Conservation (phyloP, 192 early-diverging fungal species). For the Phycomyces blakesleeanus region DNA sequence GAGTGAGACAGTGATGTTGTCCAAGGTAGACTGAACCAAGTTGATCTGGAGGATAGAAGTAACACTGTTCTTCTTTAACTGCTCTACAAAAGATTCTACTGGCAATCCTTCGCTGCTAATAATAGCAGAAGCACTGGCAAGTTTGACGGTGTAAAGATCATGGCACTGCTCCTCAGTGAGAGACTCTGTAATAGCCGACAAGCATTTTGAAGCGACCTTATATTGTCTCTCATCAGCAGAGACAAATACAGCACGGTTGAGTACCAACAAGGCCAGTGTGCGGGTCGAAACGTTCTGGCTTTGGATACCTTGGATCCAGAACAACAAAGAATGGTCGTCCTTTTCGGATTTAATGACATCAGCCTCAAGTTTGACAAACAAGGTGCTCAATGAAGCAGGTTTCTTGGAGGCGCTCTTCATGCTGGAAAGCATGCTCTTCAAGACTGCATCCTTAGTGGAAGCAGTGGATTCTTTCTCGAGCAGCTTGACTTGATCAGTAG, state of each 20-base stretch:
- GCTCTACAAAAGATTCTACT: not conserved
- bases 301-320: slow-evolving; percentile 39
- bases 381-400: slow-evolving; percentile 18
- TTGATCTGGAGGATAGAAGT: not conserved
- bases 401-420: slow-evolving; percentile 7
- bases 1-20: not conserved
- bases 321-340: slow-evolving; percentile 13
- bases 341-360: slow-evolving; percentile 25
- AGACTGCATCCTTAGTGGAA: not conserved
- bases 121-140: not conserved
- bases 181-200: slow-evolving; percentile 6
- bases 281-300: slow-evolving; percentile 22
- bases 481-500: slow-evolving; percentile 12
- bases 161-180: not conserved
- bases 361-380: slow-evolving; percentile 38
- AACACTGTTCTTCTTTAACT: not conserved
- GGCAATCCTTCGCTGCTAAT: slow-evolving; percentile 8
- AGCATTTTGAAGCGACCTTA: not conserved
- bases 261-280: slow-evolving; percentile 37
- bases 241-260: slow-evolving; percentile 18
- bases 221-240: slow-evolving; percentile 3
- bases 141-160: not conserved
- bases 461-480: slow-evolving; percentile 19
- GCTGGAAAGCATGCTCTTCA: slow-evolving; percentile 4
- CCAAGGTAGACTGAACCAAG: slow-evolving; percentile 6